phyloP scores from a whole-genome alignment of 1,284 basidiomycete species.

The Cutaneotrichosporon cutaneum region DNA sequence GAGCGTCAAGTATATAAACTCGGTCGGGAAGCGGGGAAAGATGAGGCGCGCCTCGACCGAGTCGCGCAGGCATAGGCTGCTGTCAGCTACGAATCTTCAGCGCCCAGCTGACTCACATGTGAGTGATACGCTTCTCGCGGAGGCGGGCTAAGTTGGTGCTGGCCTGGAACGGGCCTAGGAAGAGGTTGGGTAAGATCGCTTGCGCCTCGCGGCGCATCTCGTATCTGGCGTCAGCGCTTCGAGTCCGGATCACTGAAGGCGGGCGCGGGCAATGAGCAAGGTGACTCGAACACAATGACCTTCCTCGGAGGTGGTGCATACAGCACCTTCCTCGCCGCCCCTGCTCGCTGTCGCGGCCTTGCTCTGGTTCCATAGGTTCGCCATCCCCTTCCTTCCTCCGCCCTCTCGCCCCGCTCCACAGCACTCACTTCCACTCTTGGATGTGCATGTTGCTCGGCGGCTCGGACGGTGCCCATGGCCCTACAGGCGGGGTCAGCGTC shows the following conservation, averaged over 20 bases:
- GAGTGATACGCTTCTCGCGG: conserved; percentile 67
- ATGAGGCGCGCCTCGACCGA: conserved; percentile 83
- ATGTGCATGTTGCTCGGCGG: conserved; percentile 21
- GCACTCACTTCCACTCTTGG: conserved; percentile 27
- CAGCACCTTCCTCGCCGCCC: neutral
- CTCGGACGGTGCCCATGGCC: conserved; percentile 20
- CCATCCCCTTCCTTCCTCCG: no score
- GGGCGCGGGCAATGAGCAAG: neutral
- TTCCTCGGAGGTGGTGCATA: neutral
- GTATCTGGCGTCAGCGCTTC: conserved; percentile 65
- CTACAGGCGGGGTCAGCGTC: conserved; percentile 11
- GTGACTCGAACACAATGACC: no score
- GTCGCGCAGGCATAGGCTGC: conserved; percentile 81
- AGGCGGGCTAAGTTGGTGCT: conserved; percentile 74
- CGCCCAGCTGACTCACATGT: conserved; percentile 65
- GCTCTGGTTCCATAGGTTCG: no score
- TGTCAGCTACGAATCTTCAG: neutral
- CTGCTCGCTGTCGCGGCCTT: no score
- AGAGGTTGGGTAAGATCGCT: conserved; percentile 79
- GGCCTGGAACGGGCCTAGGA: conserved; percentile 82
- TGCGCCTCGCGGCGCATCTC: conserved; percentile 94
- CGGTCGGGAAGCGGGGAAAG: conserved; percentile 75
- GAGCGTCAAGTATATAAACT: conserved; percentile 74
- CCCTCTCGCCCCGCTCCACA: neutral
- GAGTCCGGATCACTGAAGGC: no score